Percentiles rank a stretch among this genome's conserved stretches.
Conservation (phyloP, 176 grass and related monocot species). For the Microstegium vimineum region DNA sequence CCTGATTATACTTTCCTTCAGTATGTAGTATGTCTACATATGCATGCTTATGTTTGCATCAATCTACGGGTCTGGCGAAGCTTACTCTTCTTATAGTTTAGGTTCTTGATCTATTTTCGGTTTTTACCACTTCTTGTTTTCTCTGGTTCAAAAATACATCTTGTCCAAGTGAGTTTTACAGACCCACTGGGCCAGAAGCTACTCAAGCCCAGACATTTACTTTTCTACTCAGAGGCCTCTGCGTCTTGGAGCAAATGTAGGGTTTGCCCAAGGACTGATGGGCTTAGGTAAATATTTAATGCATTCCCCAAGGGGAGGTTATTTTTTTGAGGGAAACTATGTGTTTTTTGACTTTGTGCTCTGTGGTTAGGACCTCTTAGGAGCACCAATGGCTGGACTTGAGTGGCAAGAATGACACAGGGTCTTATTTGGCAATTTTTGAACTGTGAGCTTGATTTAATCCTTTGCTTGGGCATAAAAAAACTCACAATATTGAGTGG, state of each 20-base stretch:
- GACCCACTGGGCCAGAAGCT: not conserved
- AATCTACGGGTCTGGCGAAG: not conserved
- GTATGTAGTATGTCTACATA: slow-evolving; percentile 1
- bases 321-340: not conserved
- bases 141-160: not conserved
- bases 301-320: not conserved
- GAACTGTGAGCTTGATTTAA: not conserved
- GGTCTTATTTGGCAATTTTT: not conserved
- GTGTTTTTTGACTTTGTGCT: not conserved
- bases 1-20: too few relatives aligned
- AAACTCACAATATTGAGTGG: not conserved
- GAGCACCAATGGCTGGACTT: not conserved
- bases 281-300: not conserved
- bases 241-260: not conserved
- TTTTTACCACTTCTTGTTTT: not conserved
- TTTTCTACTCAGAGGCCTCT: not conserved
- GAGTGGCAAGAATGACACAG: too few relatives aligned
- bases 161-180: not conserved
- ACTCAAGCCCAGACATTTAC: not conserved
- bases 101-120: not conserved
- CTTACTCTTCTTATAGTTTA: not conserved
- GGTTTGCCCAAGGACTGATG: not conserved
- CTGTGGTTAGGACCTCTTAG: not conserved
- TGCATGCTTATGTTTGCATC: not conserved
- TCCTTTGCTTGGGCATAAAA: not conserved